These are phyloP conservation scores for Hanseniaspora lindneri DNA, from an alignment of 805 yeast genomes.

Conservation along the genomic window DNA sequence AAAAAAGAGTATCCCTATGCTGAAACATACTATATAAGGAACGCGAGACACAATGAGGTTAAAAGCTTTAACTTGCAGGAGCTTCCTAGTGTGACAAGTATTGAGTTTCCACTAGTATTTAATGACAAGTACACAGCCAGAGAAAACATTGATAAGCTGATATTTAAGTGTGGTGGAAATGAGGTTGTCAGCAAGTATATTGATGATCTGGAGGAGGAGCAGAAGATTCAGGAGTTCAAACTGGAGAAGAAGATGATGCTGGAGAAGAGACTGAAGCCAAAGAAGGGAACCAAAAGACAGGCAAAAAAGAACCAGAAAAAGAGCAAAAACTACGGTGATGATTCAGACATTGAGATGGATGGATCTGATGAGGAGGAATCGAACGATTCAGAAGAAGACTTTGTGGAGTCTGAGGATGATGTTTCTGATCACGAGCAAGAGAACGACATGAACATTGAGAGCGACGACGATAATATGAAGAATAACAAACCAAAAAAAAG, in stretches of 20 bases:
- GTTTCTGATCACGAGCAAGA: conserved; percentile 1
- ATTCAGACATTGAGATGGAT: not conserved
- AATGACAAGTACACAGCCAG: conserved; percentile 32
- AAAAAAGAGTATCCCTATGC: not conserved
- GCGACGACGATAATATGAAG: conserved; percentile 15
- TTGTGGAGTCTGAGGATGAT: not conserved
- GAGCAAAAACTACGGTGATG: not conserved
- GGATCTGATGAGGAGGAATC: not conserved
- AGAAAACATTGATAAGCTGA: conserved; percentile 48
- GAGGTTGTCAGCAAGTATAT: conserved; percentile 6
- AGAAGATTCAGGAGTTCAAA: conserved; percentile 32
- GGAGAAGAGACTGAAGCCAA: conserved; percentile 29
- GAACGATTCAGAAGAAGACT: not conserved
- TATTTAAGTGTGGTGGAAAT: conserved; percentile 57
- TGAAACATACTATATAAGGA: conserved; percentile 5
- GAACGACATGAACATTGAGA: too few species aligned
- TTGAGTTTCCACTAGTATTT: conserved; percentile 60
- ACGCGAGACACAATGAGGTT: conserved; percentile 27
- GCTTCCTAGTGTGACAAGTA: conserved; percentile 58
- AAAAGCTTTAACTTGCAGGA: conserved; percentile 48
- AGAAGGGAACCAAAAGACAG: conserved; percentile 7
- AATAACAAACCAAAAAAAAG: not conserved
- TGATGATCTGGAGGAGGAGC: conserved; percentile 29
- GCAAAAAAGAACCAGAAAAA: conserved; percentile 18
- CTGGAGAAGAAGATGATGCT: conserved; percentile 23